Conservation (phyloP, 2,329 filamentous ascomycete genomes). For the Chaetomium sp. region DNA sequence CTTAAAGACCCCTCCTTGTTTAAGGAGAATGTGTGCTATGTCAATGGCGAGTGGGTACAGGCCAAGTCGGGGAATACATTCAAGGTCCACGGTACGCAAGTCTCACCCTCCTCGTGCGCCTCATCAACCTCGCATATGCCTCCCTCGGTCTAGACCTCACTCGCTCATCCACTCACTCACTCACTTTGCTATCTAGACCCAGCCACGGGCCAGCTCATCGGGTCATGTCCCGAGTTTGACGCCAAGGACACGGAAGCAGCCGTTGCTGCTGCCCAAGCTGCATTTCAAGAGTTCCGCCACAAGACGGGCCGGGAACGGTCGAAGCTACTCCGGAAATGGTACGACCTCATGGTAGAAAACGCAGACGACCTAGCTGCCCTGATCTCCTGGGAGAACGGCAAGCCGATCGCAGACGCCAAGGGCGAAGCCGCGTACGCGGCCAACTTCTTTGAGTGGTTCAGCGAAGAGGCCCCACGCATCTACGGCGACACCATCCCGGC, state of each 20-base stretch:
- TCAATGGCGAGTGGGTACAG: constrained; percentile 88
- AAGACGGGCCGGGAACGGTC: constrained; percentile 69
- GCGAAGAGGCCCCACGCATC: constrained; percentile 65
- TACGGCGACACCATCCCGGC: constrained; percentile 72
- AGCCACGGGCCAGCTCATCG: constrained; percentile 72
- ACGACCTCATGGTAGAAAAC: constrained; percentile 72
- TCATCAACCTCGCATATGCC: no score
- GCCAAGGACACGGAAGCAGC: constrained; percentile 70
- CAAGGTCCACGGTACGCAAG: constrained; percentile 60
- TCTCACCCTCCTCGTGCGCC: no score
- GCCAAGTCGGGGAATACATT: constrained; percentile 88
- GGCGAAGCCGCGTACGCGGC: constrained; percentile 68
- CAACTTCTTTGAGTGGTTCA: constrained; percentile 75
- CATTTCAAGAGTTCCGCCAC: constrained; percentile 64
- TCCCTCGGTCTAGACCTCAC: no score
- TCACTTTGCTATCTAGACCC: constrained; percentile 53
- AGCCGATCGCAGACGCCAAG: constrained; percentile 68
- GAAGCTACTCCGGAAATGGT: constrained; percentile 71
- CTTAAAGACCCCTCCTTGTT: constrained; percentile 75
- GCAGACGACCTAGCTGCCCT: constrained; percentile 73
- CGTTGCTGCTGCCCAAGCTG: constrained; percentile 74
- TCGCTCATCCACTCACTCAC: neutral
- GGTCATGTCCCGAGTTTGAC: constrained; percentile 78
- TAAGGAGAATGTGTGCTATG: constrained; percentile 74
- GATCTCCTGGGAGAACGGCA: constrained; percentile 88